Evolutionary conservation across 2,329 filamentous ascomycete genomes (phyloP).

Genomic region (Xylariaceae sp.): DNA sequence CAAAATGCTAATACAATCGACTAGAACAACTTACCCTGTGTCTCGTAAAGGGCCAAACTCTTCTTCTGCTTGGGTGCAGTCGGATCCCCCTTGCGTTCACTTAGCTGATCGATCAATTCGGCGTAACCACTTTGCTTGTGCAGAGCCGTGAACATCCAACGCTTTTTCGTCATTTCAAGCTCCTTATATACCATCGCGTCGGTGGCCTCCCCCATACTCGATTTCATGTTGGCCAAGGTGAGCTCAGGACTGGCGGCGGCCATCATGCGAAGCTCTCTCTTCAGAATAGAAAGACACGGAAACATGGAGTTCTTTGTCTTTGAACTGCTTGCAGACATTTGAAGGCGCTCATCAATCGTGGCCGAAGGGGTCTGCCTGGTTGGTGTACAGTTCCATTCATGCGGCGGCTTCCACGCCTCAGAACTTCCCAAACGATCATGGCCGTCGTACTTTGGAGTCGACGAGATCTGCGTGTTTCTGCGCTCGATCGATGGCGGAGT

Average conservation of each 20-base stretch:
- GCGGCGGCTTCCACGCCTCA: conserved; percentile 42
- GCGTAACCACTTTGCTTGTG: conserved; percentile 40
- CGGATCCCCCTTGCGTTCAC: conserved; percentile 14
- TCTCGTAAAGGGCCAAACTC: conserved; percentile 48
- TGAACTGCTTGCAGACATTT: conserved; percentile 18
- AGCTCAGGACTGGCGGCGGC: conserved; percentile 46
- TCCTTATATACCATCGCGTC: conserved; percentile 47
- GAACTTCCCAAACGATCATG: conserved; percentile 33
- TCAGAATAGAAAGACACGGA: conserved; percentile 38
- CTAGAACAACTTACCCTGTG: conserved; percentile 37
- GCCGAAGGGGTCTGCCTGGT: conserved; percentile 22
- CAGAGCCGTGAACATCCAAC: conserved; percentile 58
- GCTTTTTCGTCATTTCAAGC: conserved; percentile 50
- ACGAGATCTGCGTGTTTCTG: conserved; percentile 19
- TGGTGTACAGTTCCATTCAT: conserved; percentile 39
- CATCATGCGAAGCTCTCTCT: conserved; percentile 52
- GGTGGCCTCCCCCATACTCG: conserved; percentile 41
- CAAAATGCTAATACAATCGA: conserved; percentile 19
- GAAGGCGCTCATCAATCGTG: conserved; percentile 22
- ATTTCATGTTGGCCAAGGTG: conserved; percentile 51
- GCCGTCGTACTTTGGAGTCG: conserved; percentile 23
- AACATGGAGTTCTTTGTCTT: conserved; percentile 27
- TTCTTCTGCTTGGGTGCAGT: conserved; percentile 28
- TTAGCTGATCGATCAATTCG: conserved; percentile 16
- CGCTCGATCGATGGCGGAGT: conserved; percentile 23